Conservation (phyloP, 129 eudicot species). For the Helichrysum umbraculigerum region DNA sequence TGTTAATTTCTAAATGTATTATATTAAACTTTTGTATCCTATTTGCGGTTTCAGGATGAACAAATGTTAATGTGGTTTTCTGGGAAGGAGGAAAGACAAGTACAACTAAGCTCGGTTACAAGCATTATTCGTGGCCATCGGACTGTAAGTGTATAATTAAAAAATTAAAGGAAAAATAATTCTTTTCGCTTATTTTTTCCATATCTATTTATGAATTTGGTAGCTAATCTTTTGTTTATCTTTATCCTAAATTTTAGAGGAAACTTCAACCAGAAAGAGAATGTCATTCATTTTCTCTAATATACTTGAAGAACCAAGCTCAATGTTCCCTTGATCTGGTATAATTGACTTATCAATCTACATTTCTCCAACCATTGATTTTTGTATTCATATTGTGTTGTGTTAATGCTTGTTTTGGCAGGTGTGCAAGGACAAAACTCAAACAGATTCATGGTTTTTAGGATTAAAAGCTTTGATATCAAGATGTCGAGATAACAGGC, state of each 20-base stretch:
- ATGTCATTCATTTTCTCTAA: conserved; percentile 53
- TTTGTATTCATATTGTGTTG: not conserved
- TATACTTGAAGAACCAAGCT: conserved; percentile 41
- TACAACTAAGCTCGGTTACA: conserved; percentile 48
- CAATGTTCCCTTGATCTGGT: conserved; percentile 65
- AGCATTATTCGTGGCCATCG: conserved; percentile 52
- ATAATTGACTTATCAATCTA: conserved; percentile 18
- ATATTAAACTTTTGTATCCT: not conserved
- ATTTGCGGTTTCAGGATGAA: conserved; percentile 51
- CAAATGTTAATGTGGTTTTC: conserved; percentile 58
- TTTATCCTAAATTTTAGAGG: conserved; percentile 37
- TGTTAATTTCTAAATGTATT: not conserved
- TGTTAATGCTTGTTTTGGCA: conserved; percentile 11
- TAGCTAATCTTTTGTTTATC: not conserved
- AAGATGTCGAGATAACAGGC: conserved; percentile 29
- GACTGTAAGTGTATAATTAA: conserved; percentile 42
- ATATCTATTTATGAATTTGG: not conserved
- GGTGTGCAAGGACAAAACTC: conserved; percentile 66
- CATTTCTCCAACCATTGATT: not conserved
- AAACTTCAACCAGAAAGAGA: conserved; percentile 55
- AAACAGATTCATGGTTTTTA: conserved; percentile 64
- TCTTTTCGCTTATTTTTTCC: not conserved
- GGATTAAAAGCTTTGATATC: conserved; percentile 64
- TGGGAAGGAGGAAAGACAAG: conserved; percentile 55
- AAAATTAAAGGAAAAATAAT: not conserved